These are phyloP conservation scores for Fusarium chaquense DNA, from an alignment of 2,329 filamentous ascomycete genomes.

Conservation along the genomic window DNA sequence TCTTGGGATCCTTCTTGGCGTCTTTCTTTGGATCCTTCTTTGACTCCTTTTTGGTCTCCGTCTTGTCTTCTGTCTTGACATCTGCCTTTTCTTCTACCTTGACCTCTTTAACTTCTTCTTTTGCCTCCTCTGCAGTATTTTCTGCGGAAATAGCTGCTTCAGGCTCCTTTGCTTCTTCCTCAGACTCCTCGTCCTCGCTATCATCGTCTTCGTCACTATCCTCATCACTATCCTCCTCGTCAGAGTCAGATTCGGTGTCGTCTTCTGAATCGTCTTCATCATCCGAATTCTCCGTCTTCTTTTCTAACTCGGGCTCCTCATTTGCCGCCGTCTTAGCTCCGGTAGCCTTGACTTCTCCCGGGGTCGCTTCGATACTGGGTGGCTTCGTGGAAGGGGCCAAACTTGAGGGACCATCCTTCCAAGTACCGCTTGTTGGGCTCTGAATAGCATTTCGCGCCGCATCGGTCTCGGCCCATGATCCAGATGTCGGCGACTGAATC, in stretches of 20 bases:
- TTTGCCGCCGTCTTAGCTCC: constrained; percentile 54
- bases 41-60: neutral
- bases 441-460: constrained; percentile 54
- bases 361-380: constrained; percentile 48
- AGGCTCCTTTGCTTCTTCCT: constrained; percentile 33
- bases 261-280: constrained; percentile 41
- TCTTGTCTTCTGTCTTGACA: neutral
- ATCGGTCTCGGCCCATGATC: constrained; percentile 55
- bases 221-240: constrained; percentile 33
- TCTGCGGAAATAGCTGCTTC: constrained; percentile 13
- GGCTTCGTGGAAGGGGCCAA: neutral
- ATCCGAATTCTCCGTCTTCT: constrained; percentile 48
- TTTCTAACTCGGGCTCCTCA: constrained; percentile 55
- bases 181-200: constrained; percentile 34
- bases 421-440: constrained; percentile 57
- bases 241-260: constrained; percentile 7
- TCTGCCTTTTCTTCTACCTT: constrained; percentile 17
- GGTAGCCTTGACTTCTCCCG: constrained; percentile 55
- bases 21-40: constrained; percentile 9
- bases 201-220: constrained; percentile 38
- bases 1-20: constrained; percentile 3
- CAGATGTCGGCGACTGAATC: constrained; percentile 61
- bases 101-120: neutral
- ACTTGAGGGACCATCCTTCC: constrained; percentile 52
- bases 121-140: constrained; percentile 25